Conservation (phyloP, 108 stramenopile genomes). For the Skeletonema tropicum region DNA sequence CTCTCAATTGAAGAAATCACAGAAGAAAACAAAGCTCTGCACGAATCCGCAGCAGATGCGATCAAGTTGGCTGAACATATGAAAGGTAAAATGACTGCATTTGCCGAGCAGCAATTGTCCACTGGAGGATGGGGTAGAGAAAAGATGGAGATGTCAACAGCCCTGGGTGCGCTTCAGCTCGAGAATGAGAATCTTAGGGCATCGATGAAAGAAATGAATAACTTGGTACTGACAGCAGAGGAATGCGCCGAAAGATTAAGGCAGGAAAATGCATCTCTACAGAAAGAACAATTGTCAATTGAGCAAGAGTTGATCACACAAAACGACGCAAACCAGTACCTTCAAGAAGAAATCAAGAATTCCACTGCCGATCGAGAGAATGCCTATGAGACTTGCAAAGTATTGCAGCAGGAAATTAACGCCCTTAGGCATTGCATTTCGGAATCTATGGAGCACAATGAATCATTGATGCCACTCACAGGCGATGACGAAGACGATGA, state of each 20-base stretch:
- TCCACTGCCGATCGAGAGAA: conserved; percentile 23
- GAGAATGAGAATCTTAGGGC: conserved; percentile 16
- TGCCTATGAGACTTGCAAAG: conserved; percentile 16
- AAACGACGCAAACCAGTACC: conserved; percentile 4
- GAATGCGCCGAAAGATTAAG: conserved; percentile 4
- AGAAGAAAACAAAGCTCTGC: conserved; percentile 16
- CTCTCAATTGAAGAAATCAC: conserved; percentile 15
- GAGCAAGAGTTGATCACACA: conserved; percentile 2
- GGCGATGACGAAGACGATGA: conserved; percentile 3
- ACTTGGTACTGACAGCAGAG: conserved; percentile 14
- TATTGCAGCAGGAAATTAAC: conserved; percentile 28
- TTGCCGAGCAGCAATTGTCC: conserved; percentile 19
- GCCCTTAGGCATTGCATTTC: conserved; percentile 12
- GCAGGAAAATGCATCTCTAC: conserved; percentile 17
- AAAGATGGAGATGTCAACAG: conserved; percentile 4
- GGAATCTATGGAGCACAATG: conserved; percentile 10
- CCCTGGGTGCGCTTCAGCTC: neutral
- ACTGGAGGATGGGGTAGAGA: neutral
- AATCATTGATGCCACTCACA: neutral
- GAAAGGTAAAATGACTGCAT: conserved; percentile 18
- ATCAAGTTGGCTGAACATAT: conserved; percentile 10
- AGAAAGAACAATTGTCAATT: conserved; percentile 4
- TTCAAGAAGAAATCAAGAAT: conserved; percentile 23
- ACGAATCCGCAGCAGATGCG: conserved; percentile 14
- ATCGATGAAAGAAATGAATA: conserved; percentile 14